Base-by-base conservation (phyloP, 306 rosid genomes). In the Ormosia emarginata region DNA sequence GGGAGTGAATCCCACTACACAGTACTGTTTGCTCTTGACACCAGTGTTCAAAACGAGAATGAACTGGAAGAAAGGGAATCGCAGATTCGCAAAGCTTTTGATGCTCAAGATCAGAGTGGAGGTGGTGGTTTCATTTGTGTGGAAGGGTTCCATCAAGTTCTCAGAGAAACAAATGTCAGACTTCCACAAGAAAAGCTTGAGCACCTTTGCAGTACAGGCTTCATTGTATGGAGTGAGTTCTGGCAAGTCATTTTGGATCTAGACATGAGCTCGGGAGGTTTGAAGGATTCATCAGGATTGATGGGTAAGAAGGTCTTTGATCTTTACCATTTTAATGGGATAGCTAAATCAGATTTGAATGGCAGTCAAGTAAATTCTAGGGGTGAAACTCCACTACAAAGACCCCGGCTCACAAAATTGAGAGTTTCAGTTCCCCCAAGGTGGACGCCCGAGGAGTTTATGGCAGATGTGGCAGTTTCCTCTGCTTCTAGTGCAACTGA, bases 1-100 rank as follows among this genome's bases (percentile, higher is more conserved):
- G 98, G 97, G 63, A 94, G 98, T 67, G 98, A 94, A 87, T 90
- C 98, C 77, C 95, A 89, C 79, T 94, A 89, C 81, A 94, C 94
- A 3, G 97, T 92, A n/a, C 85, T 94, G 44, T 94, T 89, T 86
- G 89, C 98, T 77, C 93, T 89, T 24, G 92, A 94, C 67, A 79
- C 90, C 33, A 65, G 83, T 55, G 97, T 90, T 18, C 98, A 92
- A 88, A 91, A 89, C 52, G 97, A 89, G 89, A 94, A 92, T 81
- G 98, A 92, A 85, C 86, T 92, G 62, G 97, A 94, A 85, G 90
- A 88, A 75, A 90, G 95, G 83, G 97, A 92, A 73, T 92, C 94
- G 12, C 97, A 87, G 69, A 90, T 94, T 49, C 91, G 92, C 71
- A 94, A 86, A 90, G 97, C 97, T 49, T 94, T 94, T 80, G 98